phyloP scores from a whole-genome alignment of 2,329 filamentous ascomycete species.

The Bimuria novae-zelandiae region DNA sequence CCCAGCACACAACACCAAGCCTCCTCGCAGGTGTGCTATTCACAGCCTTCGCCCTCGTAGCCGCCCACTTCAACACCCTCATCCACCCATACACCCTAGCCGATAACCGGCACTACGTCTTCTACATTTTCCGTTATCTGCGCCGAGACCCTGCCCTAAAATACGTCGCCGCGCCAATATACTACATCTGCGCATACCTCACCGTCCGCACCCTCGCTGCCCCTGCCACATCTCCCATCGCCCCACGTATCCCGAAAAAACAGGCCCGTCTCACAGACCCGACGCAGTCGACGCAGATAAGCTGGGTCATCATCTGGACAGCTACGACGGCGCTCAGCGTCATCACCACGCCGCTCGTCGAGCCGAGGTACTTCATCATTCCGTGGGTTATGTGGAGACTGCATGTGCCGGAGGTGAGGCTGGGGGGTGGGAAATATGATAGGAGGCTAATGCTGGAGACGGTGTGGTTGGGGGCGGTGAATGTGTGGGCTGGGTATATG shows the following conservation, averaged over 20 bases:
- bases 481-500: constrained; percentile 68
- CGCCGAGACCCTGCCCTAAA: constrained; percentile 66
- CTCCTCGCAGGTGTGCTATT: constrained; percentile 42
- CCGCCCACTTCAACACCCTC: constrained; percentile 83
- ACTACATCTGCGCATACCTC: constrained; percentile 71
- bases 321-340: constrained; percentile 76
- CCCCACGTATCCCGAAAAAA: constrained; percentile 2
- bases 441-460: constrained; percentile 65
- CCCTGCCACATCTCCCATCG: neutral
- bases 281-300: constrained; percentile 26
- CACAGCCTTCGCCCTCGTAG: constrained; percentile 46
- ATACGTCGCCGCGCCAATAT: constrained; percentile 70
- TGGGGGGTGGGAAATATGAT: constrained; percentile 35
- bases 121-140: constrained; percentile 90
- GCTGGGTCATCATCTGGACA: constrained; percentile 66
- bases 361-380: constrained; percentile 94
- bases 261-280: neutral
- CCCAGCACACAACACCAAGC: constrained; percentile 14
- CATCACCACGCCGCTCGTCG: constrained; percentile 86
- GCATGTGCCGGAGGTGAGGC: constrained; percentile 61
- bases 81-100: constrained; percentile 95
- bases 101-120: constrained; percentile 96
- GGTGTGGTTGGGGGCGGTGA: constrained; percentile 69
- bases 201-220: constrained; percentile 65
- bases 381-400: constrained; percentile 94